Evolutionary conservation across 2,329 filamentous ascomycete species (phyloP).

Genomic region (Aureobasidium musti): DNA sequence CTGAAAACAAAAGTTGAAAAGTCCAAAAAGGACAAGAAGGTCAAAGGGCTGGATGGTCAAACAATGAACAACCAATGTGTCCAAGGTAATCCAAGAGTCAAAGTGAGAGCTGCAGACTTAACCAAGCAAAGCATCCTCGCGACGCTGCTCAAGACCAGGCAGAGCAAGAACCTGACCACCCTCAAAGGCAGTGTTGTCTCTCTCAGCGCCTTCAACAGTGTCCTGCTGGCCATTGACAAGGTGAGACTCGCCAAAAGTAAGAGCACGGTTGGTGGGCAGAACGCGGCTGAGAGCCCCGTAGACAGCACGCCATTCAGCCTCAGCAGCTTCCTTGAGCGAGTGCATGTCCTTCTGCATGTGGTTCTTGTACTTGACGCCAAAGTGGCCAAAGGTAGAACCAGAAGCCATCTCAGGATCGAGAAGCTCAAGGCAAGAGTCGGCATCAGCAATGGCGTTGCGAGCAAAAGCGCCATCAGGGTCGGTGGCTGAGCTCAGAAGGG

Average conservation of each 20-base stretch:
- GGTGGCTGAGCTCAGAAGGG: background rate
- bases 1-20: background rate
- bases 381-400: constrained; percentile 32
- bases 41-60: too few relatives aligned
- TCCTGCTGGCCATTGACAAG: background rate
- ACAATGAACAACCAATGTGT: background rate
- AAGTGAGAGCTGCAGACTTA: background rate
- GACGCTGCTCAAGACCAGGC: background rate
- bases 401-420: constrained; percentile 17
- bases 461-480: constrained; percentile 14
- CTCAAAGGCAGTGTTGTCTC: background rate
- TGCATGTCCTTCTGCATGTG: constrained; percentile 26
- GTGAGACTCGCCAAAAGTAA: background rate
- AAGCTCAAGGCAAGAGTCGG: constrained; percentile 35
- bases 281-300: background rate
- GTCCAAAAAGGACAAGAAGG: background rate
- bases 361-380: constrained; percentile 34
- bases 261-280: background rate
- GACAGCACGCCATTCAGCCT: constrained; percentile 35
- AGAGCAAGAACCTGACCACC: background rate
- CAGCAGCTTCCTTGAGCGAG: constrained; percentile 35
- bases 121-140: background rate
- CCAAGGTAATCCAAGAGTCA: background rate
- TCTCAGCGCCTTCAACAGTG: background rate
- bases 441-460: constrained; percentile 35